Base-by-base conservation (phyloP, 1,284 basidiomycete genomes). In the Jaminaea rosea region DNA sequence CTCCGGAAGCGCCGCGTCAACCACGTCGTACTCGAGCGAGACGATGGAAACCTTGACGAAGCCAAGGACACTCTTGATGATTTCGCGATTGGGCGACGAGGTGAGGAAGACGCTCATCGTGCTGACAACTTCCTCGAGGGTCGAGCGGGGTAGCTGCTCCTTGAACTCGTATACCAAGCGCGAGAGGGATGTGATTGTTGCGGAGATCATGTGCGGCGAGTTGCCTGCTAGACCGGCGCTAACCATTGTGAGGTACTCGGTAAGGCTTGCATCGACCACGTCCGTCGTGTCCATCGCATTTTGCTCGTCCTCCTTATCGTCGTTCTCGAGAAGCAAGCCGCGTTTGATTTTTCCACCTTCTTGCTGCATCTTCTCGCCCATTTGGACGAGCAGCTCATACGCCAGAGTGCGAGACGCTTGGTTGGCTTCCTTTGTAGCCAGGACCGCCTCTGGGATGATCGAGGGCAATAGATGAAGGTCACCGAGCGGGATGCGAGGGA, bases 341-440 rank as follows among this genome's bases (percentile, higher is more conserved):
- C 86, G 81, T 72, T 84, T 85, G 42, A 98, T 86, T 21, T 36
- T 36, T 2, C 84, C 76, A 45, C 93, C 94, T 24, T 91, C 94
- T 51, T 80, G 76, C 23, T 80, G 79, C 91, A 98, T 96, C 78
- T 92, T 96, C 67, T 80, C 79, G 8, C 88, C 94, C 88, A 99
- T 93, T 19, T 82, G 81, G 1, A 98, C 83, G 42, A 98, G 81
- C 44, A 96, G 77, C 32, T 92, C 88, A 72, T 93, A 99, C 1
- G 92, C 92, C 8, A 85, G 87, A 55, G 81, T 81, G 46, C 94
- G 82, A 0, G 90, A 86, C 65, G 88, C 89, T 73, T 93, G 90
- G 31, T 94, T 96, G 7, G 91, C 88, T 74, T 98, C 94, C 74
- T 98, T 99, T 26, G 92, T 97, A 1, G 89, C 92, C n/a, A 99